Evolutionary conservation across 208 protist genomes (phyloP).

Genomic region (Balamuthia mandrillaris): DNA sequence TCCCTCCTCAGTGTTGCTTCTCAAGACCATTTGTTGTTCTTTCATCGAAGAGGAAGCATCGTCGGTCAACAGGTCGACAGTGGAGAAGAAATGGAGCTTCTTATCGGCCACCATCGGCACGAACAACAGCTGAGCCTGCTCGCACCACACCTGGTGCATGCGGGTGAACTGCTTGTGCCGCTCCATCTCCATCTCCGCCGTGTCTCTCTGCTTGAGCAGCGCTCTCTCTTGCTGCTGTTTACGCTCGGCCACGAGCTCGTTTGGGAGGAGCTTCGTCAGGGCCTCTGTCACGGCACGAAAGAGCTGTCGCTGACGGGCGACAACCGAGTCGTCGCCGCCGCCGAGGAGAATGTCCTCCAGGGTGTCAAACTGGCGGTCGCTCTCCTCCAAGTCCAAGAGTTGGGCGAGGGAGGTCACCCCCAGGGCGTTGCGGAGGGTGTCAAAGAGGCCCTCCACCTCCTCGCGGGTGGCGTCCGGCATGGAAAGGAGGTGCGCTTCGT

Average conservation of each 20-base stretch:
- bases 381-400: neutral
- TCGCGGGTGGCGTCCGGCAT: too few relatives aligned
- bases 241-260: neutral
- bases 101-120: neutral
- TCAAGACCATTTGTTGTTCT: too few relatives aligned
- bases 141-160: neutral
- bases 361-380: neutral
- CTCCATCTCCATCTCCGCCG: neutral
- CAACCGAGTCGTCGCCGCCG: too few relatives aligned
- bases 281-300: neutral
- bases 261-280: neutral
- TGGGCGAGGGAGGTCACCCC: neutral
- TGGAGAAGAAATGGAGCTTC: neutral
- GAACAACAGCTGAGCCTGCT: neutral
- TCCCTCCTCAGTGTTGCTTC: neutral
- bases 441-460: too few relatives aligned
- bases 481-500: too few relatives aligned
- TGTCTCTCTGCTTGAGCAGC: neutral
- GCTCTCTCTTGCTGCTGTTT: neutral
- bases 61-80: neutral
- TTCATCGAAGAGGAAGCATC: too few relatives aligned
- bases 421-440: neutral
- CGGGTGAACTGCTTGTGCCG: neutral
- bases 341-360: neutral
- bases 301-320: neutral